Conservation (phyloP, 2,329 filamentous ascomycete species). For the Cephalotrichum gorgonifer region DNA sequence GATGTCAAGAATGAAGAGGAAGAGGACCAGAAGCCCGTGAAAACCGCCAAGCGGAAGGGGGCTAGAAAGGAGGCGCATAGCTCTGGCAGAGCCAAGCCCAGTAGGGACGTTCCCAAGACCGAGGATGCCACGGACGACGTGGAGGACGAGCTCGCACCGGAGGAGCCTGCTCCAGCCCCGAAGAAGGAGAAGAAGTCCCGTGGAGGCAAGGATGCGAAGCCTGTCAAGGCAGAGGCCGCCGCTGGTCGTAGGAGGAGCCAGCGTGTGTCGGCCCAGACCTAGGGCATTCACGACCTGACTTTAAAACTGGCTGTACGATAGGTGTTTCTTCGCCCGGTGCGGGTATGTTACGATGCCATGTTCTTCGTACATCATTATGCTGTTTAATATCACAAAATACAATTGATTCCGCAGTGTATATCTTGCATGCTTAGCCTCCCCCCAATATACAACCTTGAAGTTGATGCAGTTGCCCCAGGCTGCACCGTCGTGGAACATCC, state of each 20-base stretch:
- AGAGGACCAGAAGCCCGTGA: slow-evolving; percentile 1
- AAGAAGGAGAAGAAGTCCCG: slow-evolving; percentile 22
- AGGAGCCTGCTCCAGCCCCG: slow-evolving; percentile 20
- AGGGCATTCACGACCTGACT: not conserved
- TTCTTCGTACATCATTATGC: no score
- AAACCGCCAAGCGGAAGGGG: slow-evolving; percentile 1
- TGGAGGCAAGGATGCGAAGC: slow-evolving; percentile 9
- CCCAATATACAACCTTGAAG: no score
- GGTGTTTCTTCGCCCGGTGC: not conserved
- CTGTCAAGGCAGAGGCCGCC: slow-evolving; percentile 10
- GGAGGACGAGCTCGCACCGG: slow-evolving; percentile 17
- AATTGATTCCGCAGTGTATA: no score
- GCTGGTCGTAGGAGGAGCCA: not conserved
- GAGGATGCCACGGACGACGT: slow-evolving; percentile 1
- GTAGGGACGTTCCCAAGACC: slow-evolving; percentile 1
- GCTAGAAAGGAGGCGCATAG: not conserved
- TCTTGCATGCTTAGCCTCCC: no score
- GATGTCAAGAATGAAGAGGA: not conserved
- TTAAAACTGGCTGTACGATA: not conserved
- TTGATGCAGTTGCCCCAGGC: no score
- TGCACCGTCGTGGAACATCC: no score
- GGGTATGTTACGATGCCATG: not conserved
- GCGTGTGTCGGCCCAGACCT: not conserved
- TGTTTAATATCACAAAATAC: no score
- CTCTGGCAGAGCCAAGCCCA: not conserved